Evolutionary conservation across 768 basidiomycete species (phyloP), one percentile per base, ranked within the genome.

Genomic region (Russula emetica): DNA sequence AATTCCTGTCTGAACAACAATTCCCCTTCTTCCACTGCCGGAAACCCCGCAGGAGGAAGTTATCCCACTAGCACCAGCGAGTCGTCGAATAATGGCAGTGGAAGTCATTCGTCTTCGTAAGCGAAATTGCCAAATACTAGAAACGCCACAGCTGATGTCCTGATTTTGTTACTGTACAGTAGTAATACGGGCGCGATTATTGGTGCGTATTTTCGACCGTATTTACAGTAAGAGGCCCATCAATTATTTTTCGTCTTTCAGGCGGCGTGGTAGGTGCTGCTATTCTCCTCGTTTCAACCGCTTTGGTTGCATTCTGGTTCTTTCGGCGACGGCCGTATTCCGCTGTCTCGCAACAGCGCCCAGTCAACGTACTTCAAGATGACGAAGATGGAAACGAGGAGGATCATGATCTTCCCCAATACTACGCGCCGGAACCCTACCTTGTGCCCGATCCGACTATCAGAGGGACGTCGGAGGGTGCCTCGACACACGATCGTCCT

Each of bases 11-110:
- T 92, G 53, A 82, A 77, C 49, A 71, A 74, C 50, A 73, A 66
- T 16, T 90, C 88, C 56, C 90, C 90, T 0, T 89, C 86, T 56
- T 90, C 90, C 5, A 93, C 90, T 2, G 80, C 87, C 11, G 90
- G 88, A 2, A 78, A 76, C 60, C 88, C 90, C 7, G 90, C 90
- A 24, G 90, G 90, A 42, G 89, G 88, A 0, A 77, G 77, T 42
- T 88, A 87, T 71, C 82, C 86, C 0, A 90, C 88, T 0, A 79
- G 78, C 54, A 73, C 78, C 22, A 75, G 72, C 47, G 78, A 79
- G 8, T 70, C 75, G 13, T 71, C 72, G 3, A 68, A 63, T 11
- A 38, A 51, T 30, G 66, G 68, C 14, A 66, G 72, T 32, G 66
- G 72, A 20, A 65, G 73, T 26, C 45, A 22, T 42, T 58, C 62